Percentiles rank a stretch among this genome's conserved stretches.
Conservation (phyloP, 169 alveolate species). For the Theileria sp. region DNA sequence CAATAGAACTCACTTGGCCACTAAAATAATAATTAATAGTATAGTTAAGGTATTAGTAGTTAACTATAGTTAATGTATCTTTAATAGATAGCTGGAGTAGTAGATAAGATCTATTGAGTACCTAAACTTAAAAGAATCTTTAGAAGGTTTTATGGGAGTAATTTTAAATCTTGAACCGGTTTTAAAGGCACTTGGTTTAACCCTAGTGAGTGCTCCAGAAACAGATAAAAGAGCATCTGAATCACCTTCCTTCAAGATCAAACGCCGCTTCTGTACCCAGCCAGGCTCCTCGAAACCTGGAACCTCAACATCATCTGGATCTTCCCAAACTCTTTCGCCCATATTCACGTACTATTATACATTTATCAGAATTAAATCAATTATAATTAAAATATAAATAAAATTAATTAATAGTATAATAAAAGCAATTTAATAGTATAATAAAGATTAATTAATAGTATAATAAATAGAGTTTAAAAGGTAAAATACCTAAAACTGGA, state of each 20-base stretch:
- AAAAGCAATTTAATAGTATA: background rate
- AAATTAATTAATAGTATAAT: background rate
- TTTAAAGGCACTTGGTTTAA: slow-evolving; percentile 37
- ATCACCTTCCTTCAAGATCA: background rate
- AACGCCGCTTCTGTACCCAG: slow-evolving; percentile 52
- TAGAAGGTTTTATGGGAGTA: slow-evolving; percentile 20
- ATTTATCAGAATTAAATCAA: background rate
- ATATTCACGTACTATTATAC: background rate
- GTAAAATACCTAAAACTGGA: background rate
- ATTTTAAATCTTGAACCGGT: slow-evolving; percentile 45
- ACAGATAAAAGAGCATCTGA: background rate
- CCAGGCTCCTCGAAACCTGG: slow-evolving; percentile 37
- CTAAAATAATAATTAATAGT: background rate
- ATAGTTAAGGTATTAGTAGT: background rate
- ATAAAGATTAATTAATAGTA: background rate
- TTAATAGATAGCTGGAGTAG: too few species aligned
- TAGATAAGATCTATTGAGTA: background rate
- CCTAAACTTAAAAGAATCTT: slow-evolving; percentile 25
- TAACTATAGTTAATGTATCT: background rate
- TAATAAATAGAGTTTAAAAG: too few species aligned
- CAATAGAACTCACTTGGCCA: slow-evolving; percentile 23
- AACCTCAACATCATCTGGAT: slow-evolving; percentile 33
- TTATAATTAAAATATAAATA: too few species aligned
- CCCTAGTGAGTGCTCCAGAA: slow-evolving; percentile 43
- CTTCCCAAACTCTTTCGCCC: slow-evolving; percentile 35